Evolutionary conservation across 2,329 filamentous ascomycete genomes (phyloP).

Genomic region (Paraphaeosphaeria minitans): DNA sequence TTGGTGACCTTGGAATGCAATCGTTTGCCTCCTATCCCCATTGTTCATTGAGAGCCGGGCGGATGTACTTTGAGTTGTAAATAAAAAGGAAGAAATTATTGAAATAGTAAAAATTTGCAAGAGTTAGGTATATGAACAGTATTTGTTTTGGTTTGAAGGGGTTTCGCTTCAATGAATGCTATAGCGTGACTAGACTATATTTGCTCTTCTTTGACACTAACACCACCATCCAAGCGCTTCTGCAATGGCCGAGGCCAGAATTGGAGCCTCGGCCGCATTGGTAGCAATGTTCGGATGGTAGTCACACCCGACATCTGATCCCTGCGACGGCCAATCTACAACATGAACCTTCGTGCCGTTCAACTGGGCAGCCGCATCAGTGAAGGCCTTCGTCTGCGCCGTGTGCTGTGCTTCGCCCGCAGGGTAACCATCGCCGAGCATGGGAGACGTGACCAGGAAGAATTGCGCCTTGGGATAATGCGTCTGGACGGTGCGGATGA

Average conservation of each 20-base stretch:
- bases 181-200: background rate
- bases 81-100: too few relatives aligned
- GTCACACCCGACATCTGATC: slow-evolving; percentile 49
- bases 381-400: slow-evolving; percentile 44
- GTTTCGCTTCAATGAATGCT: background rate
- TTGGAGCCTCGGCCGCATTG: slow-evolving; percentile 36
- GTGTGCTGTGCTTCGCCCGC: slow-evolving; percentile 37
- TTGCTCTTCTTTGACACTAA: background rate
- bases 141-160: background rate
- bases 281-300: slow-evolving; percentile 52
- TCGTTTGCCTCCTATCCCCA: too few relatives aligned
- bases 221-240: slow-evolving; percentile 25
- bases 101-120: too few relatives aligned
- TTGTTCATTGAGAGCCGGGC: too few relatives aligned
- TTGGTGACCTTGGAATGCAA: too few relatives aligned
- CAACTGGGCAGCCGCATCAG: slow-evolving; percentile 42
- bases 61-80: too few relatives aligned
- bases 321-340: slow-evolving; percentile 52
- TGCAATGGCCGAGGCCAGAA: slow-evolving; percentile 29
- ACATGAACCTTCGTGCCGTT: slow-evolving; percentile 42
- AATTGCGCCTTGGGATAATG: slow-evolving; percentile 46
- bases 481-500: slow-evolving; percentile 41
- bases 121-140: background rate
- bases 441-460: slow-evolving; percentile 51
- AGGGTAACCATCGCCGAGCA: slow-evolving; percentile 46